phyloP scores from a whole-genome alignment of 1,284 basidiomycete genomes.

The Malassezia japonica region DNA sequence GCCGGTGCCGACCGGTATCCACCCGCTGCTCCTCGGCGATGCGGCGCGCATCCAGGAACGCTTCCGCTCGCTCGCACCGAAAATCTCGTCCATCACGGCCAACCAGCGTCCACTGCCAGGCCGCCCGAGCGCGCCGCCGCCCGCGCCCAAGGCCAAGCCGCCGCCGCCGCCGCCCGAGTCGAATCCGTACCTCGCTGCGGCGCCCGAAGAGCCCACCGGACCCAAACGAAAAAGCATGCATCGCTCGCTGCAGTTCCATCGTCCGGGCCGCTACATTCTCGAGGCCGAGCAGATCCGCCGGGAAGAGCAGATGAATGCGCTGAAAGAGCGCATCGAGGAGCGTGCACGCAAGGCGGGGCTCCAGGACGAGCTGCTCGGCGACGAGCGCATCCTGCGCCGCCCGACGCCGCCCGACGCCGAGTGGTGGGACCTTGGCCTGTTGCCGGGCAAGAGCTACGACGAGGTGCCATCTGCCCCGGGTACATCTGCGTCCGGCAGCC shows the following conservation, averaged over 20 bases:
- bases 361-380: slow-evolving; percentile 76
- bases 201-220: slow-evolving; percentile 13
- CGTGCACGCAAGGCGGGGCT: slow-evolving; percentile 83
- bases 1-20: slow-evolving; percentile 26
- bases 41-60: slow-evolving; percentile 14
- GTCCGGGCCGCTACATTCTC: slow-evolving; percentile 35
- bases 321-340: slow-evolving; percentile 86
- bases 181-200: slow-evolving; percentile 32
- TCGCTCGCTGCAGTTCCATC: slow-evolving; percentile 36
- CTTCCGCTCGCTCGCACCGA: slow-evolving; percentile 11
- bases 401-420: slow-evolving; percentile 77
- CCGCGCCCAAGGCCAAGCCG: not conserved
- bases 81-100: slow-evolving; percentile 13
- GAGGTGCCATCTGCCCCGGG: slow-evolving; percentile 55
- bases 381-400: slow-evolving; percentile 63
- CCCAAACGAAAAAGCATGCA: slow-evolving; percentile 35
- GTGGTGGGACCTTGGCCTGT: slow-evolving; percentile 92
- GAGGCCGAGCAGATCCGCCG: slow-evolving; percentile 39
- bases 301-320: slow-evolving; percentile 67
- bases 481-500: slow-evolving; percentile 50
- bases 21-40: slow-evolving; percentile 29
- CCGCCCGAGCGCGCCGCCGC: not conserved
- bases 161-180: not conserved
- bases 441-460: slow-evolving; percentile 69
- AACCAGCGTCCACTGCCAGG: slow-evolving; percentile 5